Base-by-base conservation (phyloP, 345 rosid genomes). In the Eucalyptus camaldulensis region DNA sequence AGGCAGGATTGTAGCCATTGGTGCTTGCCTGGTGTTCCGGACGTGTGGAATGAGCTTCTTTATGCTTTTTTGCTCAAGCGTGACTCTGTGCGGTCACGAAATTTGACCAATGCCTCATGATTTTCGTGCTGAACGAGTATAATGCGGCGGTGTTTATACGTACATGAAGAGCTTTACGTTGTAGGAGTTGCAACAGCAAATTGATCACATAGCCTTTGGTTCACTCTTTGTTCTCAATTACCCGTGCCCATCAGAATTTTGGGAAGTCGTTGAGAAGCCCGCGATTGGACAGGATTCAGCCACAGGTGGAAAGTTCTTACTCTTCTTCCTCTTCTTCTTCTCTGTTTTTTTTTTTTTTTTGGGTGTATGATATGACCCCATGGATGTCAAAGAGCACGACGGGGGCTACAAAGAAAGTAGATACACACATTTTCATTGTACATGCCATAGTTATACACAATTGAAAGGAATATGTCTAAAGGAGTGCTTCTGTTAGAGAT, bases 11-110 rank as follows among this genome's bases (percentile, higher is more conserved):
- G 99, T 92, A 96, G 98, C 89, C 99, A 96, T 44, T 97, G 99
- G 99, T 97, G 97, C 93, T 93, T 97, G 88, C 99, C 99, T 2
- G 96, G 98, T 19, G 95, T 97, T 49, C 98, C 98, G n/a, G 96
- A 96, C 90, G 89, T 94, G 3, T 96, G 95, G 98, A 95, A 96
- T 88, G 95, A 94, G 90, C 94, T 96, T 85, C 92, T 94, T 80
- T 94, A 92, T 87, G 95, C 95, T 3, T 91, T 93, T 80, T 86
- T 93, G 88, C 92, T 95, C 31, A 94, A 90, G 91, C 88, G 56
- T 53, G 94, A 93, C 88, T 87, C 80, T 1, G 22, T 47, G 21
- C 87, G 21, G 62, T 49, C 53, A 9, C 81, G 72, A 83, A 88
- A 89, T 49, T 60, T 51, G 49, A 76, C 87, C 65, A 87, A 76